Conservation (phyloP, 2,329 filamentous ascomycete species). For the Talaromyces marneffei region DNA sequence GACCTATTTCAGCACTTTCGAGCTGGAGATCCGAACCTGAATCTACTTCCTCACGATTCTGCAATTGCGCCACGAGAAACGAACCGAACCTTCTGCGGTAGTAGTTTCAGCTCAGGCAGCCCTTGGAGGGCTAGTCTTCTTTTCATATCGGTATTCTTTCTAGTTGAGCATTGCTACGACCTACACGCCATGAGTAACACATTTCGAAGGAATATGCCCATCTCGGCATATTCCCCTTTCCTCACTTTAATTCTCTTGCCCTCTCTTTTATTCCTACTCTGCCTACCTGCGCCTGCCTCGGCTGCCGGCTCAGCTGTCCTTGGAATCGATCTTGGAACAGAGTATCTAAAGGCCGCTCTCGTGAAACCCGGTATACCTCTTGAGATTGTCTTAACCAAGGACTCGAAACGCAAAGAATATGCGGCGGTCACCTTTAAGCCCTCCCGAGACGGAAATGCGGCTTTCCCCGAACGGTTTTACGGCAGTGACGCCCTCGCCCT, state of each 20-base stretch:
- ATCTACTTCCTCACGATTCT: background rate
- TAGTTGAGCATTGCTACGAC: background rate
- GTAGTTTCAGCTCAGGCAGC: background rate
- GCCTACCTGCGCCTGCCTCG: conserved; percentile 52
- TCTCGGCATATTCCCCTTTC: conserved; percentile 24
- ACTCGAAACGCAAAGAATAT: conserved; percentile 91
- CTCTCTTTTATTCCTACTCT: conserved; percentile 47
- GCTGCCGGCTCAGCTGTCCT: conserved; percentile 70
- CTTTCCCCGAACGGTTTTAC: conserved; percentile 83
- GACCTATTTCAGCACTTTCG: background rate
- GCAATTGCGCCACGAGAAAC: background rate
- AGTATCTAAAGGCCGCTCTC: conserved; percentile 92
- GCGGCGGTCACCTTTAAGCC: conserved; percentile 93
- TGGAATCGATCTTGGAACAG: conserved; percentile 88
- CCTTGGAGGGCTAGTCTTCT: background rate
- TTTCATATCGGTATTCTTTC: background rate
- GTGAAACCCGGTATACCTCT: conserved; percentile 96
- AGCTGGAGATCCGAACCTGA: background rate
- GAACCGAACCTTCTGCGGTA: background rate
- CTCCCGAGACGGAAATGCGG: conserved; percentile 57
- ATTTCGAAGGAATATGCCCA: conserved; percentile 22
- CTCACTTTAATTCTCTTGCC: conserved; percentile 45
- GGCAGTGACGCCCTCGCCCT: conserved; percentile 87
- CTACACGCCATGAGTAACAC: conserved; percentile 25
- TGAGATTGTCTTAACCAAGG: conserved; percentile 95